Evolutionary conservation across 139 green algal species (phyloP), one percentile per base, ranked within the genome.

Genomic region (Pleodorina starrii): DNA sequence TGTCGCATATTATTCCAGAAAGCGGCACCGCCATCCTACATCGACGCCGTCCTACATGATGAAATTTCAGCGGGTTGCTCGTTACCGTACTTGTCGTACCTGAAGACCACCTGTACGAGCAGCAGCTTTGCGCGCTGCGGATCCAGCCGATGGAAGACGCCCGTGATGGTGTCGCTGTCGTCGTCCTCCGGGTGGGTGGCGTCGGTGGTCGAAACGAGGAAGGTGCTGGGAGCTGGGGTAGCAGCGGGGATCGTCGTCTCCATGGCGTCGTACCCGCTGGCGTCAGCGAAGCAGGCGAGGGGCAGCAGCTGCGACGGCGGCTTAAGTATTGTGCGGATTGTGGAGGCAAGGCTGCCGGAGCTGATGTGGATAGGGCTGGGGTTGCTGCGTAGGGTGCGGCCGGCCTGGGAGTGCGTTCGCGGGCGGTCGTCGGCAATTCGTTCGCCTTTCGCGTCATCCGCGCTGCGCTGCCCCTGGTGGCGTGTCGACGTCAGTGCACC

Each of bases 81-180:
- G 9, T 66, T 66, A 12, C 9, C 29, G 54, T 25, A n/a, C n/a
- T 43, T 25, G 2, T 1, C 68, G 1, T 66, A 96, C 94, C 95
- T 95, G 91, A 97, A 96, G 0, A 97, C 94, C 0, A 96, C 93
- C 78, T 97, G 93, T 46, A 96, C 93, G 25, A 95, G 93, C 90
- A 91, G 84, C 32, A 97, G 91, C 71, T 92, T 80, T 0, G 90
- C 92, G 5, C 50, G 16, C 19, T 48, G 43, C 32, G 75, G 60
- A 40, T 92, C 63, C 11, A 87, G 44, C 0, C 36, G 50, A 25
- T 87, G 78, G 29, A 84, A 91, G 27, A 80, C 72, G 38, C 72
- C 72, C 14, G 72, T 57, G 38, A 80, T 51, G 72, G 72, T 80
- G 40, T 80, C 72, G 10, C 16, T 21, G 14, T 77, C 40, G 69